phyloP scores from a whole-genome alignment of 768 basidiomycete genomes.

The Pulveroboletus ravenelii region DNA sequence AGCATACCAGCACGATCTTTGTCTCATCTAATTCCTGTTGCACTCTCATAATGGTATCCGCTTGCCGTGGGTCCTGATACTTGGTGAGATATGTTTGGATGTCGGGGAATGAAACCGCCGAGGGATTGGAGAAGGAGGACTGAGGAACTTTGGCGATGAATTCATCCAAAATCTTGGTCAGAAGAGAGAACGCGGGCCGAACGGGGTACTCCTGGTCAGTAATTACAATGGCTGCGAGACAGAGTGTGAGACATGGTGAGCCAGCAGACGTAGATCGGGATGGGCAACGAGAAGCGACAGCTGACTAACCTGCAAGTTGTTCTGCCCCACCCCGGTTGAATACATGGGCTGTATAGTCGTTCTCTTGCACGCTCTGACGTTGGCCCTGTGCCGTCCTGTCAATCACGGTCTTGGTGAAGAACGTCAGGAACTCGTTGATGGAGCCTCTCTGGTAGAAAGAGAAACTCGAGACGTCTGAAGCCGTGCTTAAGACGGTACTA shows the following conservation, averaged over 20 bases:
- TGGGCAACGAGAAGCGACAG: neutral
- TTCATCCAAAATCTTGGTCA: constrained; percentile 91
- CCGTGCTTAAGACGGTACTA: constrained; percentile 58
- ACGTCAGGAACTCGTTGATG: constrained; percentile 87
- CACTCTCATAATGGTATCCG: constrained; percentile 97
- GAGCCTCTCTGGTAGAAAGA: constrained; percentile 90
- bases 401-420: constrained; percentile 89
- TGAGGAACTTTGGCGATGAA: constrained; percentile 78
- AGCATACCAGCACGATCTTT: constrained; percentile 89
- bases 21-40: constrained; percentile 99
- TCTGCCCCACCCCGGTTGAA: constrained; percentile 88
- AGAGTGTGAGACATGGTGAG: constrained; percentile 2
- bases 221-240: constrained; percentile 72
- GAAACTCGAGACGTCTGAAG: constrained; percentile 83
- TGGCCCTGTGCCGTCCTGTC: constrained; percentile 85
- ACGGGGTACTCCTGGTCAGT: constrained; percentile 96
- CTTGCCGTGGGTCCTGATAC: constrained; percentile 96
- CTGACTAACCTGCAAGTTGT: constrained; percentile 68
- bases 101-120: constrained; percentile 71
- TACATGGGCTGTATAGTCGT: constrained; percentile 87
- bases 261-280: neutral
- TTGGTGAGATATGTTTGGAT: constrained; percentile 76
- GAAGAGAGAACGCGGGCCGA: constrained; percentile 90
- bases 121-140: constrained; percentile 58
- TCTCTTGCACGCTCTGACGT: constrained; percentile 92